phyloP scores from a whole-genome alignment of 495 filamentous ascomycete genomes.

The Aspergillus sclerotiicarbonarius region DNA sequence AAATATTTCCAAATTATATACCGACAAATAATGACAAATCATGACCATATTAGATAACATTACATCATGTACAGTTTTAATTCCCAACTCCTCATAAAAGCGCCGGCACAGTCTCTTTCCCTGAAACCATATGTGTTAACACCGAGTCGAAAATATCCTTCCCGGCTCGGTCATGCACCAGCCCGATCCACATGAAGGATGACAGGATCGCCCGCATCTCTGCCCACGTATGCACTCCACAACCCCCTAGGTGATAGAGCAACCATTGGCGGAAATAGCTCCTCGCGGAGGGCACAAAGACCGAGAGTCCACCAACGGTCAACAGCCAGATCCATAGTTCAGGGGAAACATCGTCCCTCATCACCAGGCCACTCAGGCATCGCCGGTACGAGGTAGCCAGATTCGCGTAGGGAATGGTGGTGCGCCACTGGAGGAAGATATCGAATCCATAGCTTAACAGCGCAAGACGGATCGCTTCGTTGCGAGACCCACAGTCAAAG shows the following conservation, averaged over 20 bases:
- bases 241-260: not conserved
- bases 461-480: constrained; percentile 40
- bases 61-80: too few relatives aligned
- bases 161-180: not conserved
- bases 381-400: constrained; percentile 23
- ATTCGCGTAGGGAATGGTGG: constrained; percentile 24
- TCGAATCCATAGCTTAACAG: constrained; percentile 36
- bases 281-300: constrained; percentile 17
- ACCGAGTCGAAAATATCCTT: constrained; percentile 2
- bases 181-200: constrained; percentile 1
- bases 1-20: too few relatives aligned
- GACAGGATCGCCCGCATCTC: not conserved
- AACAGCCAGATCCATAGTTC: constrained; percentile 35
- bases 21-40: too few relatives aligned
- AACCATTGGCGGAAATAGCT: not conserved
- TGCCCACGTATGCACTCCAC: not conserved
- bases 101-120: too few relatives aligned
- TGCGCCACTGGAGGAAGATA: constrained; percentile 40
- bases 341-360: constrained; percentile 4
- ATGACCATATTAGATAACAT: too few relatives aligned
- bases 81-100: too few relatives aligned
- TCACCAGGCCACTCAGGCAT: constrained; percentile 4
- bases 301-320: constrained; percentile 31
- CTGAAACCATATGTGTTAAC: not conserved
- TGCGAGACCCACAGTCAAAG: constrained; percentile 21